These are phyloP conservation scores for Ceratobasidium sp. DNA, from an alignment of 1,284 basidiomycete species.

Conservation along the genomic window DNA sequence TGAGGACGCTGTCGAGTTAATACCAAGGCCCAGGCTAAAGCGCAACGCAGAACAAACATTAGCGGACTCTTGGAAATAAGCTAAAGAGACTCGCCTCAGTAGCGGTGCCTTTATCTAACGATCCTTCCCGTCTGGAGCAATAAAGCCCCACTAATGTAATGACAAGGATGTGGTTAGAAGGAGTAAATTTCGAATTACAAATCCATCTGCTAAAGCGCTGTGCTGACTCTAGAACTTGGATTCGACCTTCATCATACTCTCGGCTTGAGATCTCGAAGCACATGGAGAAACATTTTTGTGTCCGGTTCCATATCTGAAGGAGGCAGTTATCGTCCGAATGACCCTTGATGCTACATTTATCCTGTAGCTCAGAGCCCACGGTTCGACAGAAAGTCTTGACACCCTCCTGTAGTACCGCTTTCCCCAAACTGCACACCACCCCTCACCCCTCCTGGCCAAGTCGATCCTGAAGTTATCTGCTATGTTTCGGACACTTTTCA, in stretches of 20 bases:
- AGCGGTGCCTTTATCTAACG: neutral
- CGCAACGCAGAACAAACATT: neutral
- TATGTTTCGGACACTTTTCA: too few species aligned
- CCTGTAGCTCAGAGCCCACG: too few species aligned
- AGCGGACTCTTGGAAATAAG: neutral
- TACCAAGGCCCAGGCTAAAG: neutral
- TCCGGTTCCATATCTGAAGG: too few species aligned
- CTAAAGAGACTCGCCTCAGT: neutral
- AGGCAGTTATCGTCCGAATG: too few species aligned
- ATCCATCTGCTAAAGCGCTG: neutral
- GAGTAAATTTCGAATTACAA: slow-evolving; percentile 35
- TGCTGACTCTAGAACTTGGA: neutral
- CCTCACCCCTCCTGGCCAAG: too few species aligned
- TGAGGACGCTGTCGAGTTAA: neutral
- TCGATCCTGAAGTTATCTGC: too few species aligned
- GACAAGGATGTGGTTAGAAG: slow-evolving; percentile 1
- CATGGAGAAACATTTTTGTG: too few species aligned
- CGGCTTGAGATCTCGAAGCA: too few species aligned
- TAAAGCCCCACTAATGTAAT: neutral
- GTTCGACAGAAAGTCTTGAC: too few species aligned
- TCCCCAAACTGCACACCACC: too few species aligned
- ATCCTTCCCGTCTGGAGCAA: neutral
- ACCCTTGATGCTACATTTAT: too few species aligned
- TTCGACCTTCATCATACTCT: neutral
- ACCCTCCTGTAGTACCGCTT: too few species aligned